Base-by-base conservation (phyloP, 345 rosid species). In the Salix caprea region DNA sequence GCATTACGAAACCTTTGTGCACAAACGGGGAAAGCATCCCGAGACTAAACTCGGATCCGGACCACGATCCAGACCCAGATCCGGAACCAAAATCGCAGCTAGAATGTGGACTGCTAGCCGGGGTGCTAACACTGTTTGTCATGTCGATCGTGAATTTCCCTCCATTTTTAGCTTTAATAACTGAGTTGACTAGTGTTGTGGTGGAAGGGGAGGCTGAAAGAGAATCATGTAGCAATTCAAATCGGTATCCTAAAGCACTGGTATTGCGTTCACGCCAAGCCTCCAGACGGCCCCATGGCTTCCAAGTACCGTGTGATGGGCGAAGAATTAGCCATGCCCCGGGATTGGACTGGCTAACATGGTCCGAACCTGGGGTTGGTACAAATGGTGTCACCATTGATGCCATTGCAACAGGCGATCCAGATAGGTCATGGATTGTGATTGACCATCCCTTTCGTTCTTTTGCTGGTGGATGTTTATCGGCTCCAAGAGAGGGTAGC, bases 371-470 rank as follows among this genome's bases (percentile, higher is more conserved):
- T 0, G 97, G 94, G 15, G 98, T 93, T 4, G 94, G 99, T 2
- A 93, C 98, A 34, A 91, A 96, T 2, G 99, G 99, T 24, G 99
- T 96, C 37, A 93, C 98, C 99, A 96, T 96, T 4, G 98, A 93
- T 2, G 99, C 98, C 88, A 91, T 94, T 3, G 99, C 99, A 0
- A 93, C 99, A 0, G 99, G 99, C 2, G 98, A 96, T 0, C 99
- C 99, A 0, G 99, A 96, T 7, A 96, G 91, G 80, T 96, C 99
- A 75, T 96, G 99, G 80, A 96, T 84, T 40, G 94, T 93, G 40
- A 96, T 69, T 3, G 98, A 89, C 99, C 99, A 96, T 0, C 99
- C 99, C 78, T 96, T 96, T 16, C 99, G 80, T 77, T 96, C 99
- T 72, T 89, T 93, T 0, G 86, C 54, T 2, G 82, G 76, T 60